These are phyloP conservation scores for Acanthamoeba rhysodes DNA, from an alignment of 208 protist species.

Conservation along the genomic window DNA sequence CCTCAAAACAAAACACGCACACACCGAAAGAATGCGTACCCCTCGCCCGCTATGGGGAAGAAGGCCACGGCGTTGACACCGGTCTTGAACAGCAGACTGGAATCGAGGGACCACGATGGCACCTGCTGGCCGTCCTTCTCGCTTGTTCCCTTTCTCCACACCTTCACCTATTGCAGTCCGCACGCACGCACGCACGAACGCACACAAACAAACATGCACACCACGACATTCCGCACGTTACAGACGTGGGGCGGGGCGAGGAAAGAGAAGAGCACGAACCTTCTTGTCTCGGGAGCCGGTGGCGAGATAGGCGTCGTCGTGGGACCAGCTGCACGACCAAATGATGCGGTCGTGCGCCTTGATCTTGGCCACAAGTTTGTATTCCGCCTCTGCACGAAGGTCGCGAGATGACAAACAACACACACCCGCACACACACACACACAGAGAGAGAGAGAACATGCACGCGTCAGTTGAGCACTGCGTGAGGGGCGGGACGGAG, in stretches of 20 bases:
- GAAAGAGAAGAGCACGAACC: neutral
- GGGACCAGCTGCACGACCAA: conserved; percentile 70
- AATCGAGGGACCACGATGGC: conserved; percentile 6
- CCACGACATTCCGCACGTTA: too few relatives aligned
- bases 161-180: neutral
- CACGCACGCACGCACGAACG: too few relatives aligned
- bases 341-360: conserved; percentile 76
- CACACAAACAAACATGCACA: too few relatives aligned
- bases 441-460: neutral
- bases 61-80: conserved; percentile 50
- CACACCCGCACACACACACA: too few relatives aligned
- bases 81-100: conserved; percentile 47
- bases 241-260: too few relatives aligned
- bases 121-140: conserved; percentile 33
- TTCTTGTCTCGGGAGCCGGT: conserved; percentile 73
- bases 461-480: neutral
- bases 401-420: too few relatives aligned
- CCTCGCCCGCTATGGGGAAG: neutral
- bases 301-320: conserved; percentile 46
- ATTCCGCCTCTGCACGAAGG: neutral
- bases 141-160: conserved; percentile 22
- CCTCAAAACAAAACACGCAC: neutral
- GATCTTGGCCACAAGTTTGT: conserved; percentile 62
- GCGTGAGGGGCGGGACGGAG: neutral
- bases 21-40: neutral